These are phyloP conservation scores for Macadamia integrifolia DNA, from an alignment of 164 flowering plant species.

Conservation along the genomic window DNA sequence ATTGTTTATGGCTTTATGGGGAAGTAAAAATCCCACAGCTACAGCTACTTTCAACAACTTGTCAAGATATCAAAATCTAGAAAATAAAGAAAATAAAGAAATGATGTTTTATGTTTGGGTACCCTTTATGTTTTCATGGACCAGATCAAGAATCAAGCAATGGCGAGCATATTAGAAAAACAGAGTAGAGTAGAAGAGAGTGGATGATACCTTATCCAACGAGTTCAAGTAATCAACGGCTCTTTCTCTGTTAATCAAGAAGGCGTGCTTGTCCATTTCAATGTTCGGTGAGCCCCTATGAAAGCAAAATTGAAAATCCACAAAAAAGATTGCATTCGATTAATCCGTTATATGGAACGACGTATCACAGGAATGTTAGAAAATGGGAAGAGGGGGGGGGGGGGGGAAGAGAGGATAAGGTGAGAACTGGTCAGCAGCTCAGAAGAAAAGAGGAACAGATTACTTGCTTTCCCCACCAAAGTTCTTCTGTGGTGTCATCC, in stretches of 20 bases:
- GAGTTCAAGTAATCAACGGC: conserved; percentile 98
- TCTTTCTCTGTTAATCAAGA: conserved; percentile 91
- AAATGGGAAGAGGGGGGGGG: no score
- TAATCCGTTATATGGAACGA: no score
- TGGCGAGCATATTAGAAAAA: no score
- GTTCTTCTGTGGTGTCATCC: conserved; percentile 76
- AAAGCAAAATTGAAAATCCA: neutral
- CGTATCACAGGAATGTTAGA: no score
- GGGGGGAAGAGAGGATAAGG: neutral
- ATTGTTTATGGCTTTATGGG: no score
- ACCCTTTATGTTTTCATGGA: no score
- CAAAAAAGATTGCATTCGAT: neutral
- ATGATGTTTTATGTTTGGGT: no score
- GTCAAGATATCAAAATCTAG: conserved; percentile 8
- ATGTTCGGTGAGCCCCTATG: conserved; percentile 96
- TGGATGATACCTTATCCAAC: conserved; percentile 68
- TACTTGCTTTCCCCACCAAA: conserved; percentile 99
- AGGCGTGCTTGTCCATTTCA: conserved; percentile 98
- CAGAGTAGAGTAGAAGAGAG: no score
- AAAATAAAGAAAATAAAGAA: no score
- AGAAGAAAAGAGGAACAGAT: neutral
- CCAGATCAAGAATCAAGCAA: no score
- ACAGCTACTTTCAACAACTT: conserved; percentile 92
- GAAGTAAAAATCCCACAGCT: conserved; percentile 51
- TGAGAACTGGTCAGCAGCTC: neutral